A percentile compares a stretch with the other conserved stretches of the same genome.
phyloP scores from a whole-genome alignment of 129 eudicot species.

The Escallonia rubra region DNA sequence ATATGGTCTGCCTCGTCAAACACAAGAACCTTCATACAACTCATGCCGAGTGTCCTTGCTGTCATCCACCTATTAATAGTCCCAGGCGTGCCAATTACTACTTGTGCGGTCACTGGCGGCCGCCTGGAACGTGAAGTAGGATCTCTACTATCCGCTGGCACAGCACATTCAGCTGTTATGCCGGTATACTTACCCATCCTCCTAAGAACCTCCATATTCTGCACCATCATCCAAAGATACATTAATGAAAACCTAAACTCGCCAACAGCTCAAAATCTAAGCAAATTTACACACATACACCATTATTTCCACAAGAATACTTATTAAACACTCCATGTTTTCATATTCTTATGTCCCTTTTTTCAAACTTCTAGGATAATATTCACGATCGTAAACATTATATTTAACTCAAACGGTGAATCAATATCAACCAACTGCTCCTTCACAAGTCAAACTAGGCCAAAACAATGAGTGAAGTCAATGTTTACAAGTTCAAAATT shows the following conservation, averaged over 20 bases:
- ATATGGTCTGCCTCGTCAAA: slow-evolving; percentile 60
- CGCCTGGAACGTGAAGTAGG: slow-evolving; percentile 37
- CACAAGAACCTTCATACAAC: slow-evolving; percentile 45
- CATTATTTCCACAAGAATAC: too few species aligned
- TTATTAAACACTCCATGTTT: too few species aligned
- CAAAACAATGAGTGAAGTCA: too few species aligned
- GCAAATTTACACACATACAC: neutral
- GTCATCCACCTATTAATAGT: slow-evolving; percentile 36
- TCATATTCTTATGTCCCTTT: too few species aligned
- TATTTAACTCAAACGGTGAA: too few species aligned
- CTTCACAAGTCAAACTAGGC: too few species aligned
- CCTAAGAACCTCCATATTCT: too few species aligned
- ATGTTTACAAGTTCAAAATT: too few species aligned
- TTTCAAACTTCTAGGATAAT: too few species aligned
- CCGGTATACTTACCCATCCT: slow-evolving; percentile 10
- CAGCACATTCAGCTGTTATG: too few species aligned
- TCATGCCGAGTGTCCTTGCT: slow-evolving; percentile 30
- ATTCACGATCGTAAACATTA: too few species aligned
- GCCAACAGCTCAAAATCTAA: neutral
- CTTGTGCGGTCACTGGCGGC: slow-evolving; percentile 58
- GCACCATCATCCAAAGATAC: neutral
- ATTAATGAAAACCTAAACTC: neutral
- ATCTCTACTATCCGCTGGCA: slow-evolving; percentile 12
- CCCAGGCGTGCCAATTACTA: slow-evolving; percentile 80
- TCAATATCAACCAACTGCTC: too few species aligned